Percentiles rank a stretch among this genome's conserved stretches.
These are phyloP conservation scores for Xylaria sp. DNA, from an alignment of 2,329 filamentous ascomycete species.

Conservation along the genomic window DNA sequence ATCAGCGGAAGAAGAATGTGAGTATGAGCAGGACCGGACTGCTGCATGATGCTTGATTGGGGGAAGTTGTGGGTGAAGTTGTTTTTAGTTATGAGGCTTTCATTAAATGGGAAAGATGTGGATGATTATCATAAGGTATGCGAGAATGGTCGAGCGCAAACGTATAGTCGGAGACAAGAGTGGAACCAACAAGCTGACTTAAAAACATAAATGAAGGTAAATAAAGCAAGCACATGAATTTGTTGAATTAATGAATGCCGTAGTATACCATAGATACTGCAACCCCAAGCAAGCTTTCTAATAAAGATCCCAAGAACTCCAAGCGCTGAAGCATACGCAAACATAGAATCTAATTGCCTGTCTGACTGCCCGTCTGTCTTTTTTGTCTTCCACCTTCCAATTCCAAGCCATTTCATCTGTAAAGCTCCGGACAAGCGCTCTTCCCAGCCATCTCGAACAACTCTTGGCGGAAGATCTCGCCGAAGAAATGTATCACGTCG, in stretches of 20 bases:
- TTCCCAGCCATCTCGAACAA: slow-evolving; percentile 33
- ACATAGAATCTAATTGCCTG: neutral
- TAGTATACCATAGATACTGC: neutral
- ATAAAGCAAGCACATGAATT: neutral
- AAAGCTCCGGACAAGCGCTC: slow-evolving; percentile 29
- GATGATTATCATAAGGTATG: neutral
- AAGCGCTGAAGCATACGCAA: neutral
- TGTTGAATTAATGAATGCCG: neutral
- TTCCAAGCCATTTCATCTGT: slow-evolving; percentile 11
- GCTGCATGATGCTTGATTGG: neutral
- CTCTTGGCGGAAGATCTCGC: slow-evolving; percentile 21
- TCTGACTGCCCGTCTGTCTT: too few relatives aligned
- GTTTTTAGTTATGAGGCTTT: too few relatives aligned
- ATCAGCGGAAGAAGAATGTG: neutral
- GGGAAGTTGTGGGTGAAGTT: neutral
- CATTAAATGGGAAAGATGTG: too few relatives aligned
- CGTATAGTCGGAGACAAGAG: neutral
- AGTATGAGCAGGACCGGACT: too few relatives aligned
- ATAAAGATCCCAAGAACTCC: neutral
- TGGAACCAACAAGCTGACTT: neutral
- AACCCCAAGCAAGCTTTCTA: neutral
- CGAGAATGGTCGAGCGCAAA: neutral
- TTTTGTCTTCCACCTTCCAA: neutral
- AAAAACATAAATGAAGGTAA: neutral
- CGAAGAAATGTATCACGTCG: slow-evolving; percentile 34